A percentile compares a stretch with the other conserved stretches of the same genome.
These are phyloP conservation scores for Aureobasidium mangrovei DNA, from an alignment of 2,329 filamentous ascomycete genomes.

Conservation along the genomic window DNA sequence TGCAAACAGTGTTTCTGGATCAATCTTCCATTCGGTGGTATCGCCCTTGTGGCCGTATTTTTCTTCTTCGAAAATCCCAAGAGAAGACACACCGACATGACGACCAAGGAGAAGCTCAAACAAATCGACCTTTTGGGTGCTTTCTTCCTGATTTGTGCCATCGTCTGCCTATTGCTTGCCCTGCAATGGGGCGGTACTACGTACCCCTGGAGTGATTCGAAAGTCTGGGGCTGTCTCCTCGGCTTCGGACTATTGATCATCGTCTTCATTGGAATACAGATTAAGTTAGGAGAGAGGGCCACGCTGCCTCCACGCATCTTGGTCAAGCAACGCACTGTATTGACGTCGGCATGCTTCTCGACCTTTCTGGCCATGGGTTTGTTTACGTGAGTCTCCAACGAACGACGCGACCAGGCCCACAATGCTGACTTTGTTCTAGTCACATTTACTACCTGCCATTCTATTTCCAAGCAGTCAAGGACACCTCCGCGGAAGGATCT, in stretches of 20 bases:
- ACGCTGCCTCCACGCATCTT: conserved; percentile 22
- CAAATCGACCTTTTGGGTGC: conserved; percentile 37
- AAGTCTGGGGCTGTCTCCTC: conserved; percentile 18
- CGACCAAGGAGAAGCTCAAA: conserved; percentile 35
- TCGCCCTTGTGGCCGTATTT: conserved; percentile 22
- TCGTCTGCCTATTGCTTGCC: conserved; percentile 35
- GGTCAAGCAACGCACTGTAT: conserved; percentile 26
- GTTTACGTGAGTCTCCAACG: conserved; percentile 23
- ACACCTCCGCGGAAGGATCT: conserved; percentile 19
- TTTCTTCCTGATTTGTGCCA: conserved; percentile 31
- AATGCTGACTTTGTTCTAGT: conserved; percentile 10
- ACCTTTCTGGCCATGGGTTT: conserved; percentile 31
- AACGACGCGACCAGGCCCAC: too few relatives aligned
- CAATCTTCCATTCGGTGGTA: conserved; percentile 34
- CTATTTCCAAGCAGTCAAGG: conserved; percentile 26
- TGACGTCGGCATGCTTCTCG: conserved; percentile 27
- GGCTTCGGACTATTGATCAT: conserved; percentile 1
- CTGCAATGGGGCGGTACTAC: conserved; percentile 39
- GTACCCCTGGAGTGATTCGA: conserved; percentile 26
- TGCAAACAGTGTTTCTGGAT: conserved; percentile 11
- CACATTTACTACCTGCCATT: conserved; percentile 30
- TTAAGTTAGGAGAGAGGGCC: conserved; percentile 18
- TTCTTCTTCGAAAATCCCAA: conserved; percentile 27
- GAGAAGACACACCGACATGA: conserved; percentile 16
- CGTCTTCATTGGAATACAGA: conserved; percentile 17